A percentile compares a stretch with the other conserved stretches of the same genome.
Evolutionary conservation across 139 green algal genomes (phyloP).

Genomic region (Chlorella sp.): DNA sequence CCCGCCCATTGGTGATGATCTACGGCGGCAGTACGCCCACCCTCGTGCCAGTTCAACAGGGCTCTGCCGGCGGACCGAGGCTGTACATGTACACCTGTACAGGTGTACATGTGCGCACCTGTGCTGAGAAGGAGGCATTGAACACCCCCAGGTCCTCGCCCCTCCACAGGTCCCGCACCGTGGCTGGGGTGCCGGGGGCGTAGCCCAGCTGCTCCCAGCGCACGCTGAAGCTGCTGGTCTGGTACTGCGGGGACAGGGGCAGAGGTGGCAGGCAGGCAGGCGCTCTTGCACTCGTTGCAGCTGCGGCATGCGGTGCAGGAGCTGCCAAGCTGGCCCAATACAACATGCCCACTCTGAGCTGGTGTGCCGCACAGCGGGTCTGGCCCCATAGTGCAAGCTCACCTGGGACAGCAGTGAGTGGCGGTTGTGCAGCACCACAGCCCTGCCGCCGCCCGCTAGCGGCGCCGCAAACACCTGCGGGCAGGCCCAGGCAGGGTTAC

Average conservation of each 20-base stretch:
- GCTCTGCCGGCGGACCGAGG: too few relatives aligned
- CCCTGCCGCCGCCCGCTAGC: constrained; percentile 45
- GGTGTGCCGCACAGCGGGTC: too few relatives aligned
- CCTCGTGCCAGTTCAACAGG: too few relatives aligned
- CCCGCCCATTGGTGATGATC: too few relatives aligned
- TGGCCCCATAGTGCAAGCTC: too few relatives aligned
- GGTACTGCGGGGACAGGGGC: neutral
- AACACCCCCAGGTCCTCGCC: constrained; percentile 50
- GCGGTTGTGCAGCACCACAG: constrained; percentile 63
- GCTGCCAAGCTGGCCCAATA: neutral
- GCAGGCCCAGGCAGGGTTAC: neutral
- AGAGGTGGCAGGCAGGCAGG: neutral
- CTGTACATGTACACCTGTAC: too few relatives aligned
- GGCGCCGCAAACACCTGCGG: constrained; percentile 61
- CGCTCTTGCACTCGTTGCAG: neutral
- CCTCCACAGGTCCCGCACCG: constrained; percentile 60
- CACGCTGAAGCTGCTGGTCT: constrained; percentile 7
- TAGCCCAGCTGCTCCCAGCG: constrained; percentile 47
- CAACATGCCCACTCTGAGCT: too few relatives aligned
- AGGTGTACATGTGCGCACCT: neutral
- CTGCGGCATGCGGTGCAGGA: neutral
- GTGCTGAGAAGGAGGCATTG: neutral
- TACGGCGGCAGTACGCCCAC: too few relatives aligned
- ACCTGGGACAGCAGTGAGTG: constrained; percentile 25
- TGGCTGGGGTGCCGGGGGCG: neutral